Conservation (phyloP, 768 basidiomycete species). For the Lactarius hatsudake region DNA sequence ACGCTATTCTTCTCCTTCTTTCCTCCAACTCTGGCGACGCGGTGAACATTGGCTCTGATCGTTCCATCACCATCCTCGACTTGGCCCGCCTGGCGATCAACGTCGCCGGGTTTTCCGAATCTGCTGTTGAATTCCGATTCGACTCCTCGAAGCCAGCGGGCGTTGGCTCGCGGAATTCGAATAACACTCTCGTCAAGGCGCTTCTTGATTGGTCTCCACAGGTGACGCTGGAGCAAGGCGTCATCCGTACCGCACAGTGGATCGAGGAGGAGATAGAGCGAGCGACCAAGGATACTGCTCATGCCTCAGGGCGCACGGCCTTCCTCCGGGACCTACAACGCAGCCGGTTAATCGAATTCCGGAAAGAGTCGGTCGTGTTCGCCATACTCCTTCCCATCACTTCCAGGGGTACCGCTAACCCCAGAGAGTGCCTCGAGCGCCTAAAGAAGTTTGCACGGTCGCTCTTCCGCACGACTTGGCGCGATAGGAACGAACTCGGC, state of each 20-base stretch:
- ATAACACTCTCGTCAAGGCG: conserved; percentile 40
- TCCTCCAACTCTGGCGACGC: conserved; percentile 37
- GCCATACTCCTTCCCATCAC: conserved; percentile 59
- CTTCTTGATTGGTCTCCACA: conserved; percentile 45
- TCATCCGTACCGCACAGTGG: conserved; percentile 48
- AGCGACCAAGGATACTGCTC: conserved; percentile 15
- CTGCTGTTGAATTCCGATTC: conserved; percentile 33
- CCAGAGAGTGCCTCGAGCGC: conserved; percentile 41
- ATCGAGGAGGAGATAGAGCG: conserved; percentile 41
- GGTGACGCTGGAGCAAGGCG: conserved; percentile 44
- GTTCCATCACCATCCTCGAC: conserved; percentile 40
- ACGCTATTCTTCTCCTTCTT: conserved; percentile 47
- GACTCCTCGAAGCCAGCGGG: conserved; percentile 40
- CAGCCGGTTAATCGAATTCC: conserved; percentile 43
- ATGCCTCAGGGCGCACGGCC: conserved; percentile 16
- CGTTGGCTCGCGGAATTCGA: conserved; percentile 50
- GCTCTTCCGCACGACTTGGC: conserved; percentile 45
- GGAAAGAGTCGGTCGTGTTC: conserved; percentile 38
- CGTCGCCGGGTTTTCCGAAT: conserved; percentile 34
- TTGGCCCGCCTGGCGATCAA: conserved; percentile 43
- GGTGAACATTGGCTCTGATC: conserved; percentile 54
- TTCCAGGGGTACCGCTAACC: conserved; percentile 41
- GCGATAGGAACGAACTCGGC: conserved; percentile 38
- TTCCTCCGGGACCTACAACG: conserved; percentile 31
- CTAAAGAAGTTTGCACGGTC: conserved; percentile 45